phyloP scores from a whole-genome alignment of 345 rosid species.

The Eucalyptus leucophloia region DNA sequence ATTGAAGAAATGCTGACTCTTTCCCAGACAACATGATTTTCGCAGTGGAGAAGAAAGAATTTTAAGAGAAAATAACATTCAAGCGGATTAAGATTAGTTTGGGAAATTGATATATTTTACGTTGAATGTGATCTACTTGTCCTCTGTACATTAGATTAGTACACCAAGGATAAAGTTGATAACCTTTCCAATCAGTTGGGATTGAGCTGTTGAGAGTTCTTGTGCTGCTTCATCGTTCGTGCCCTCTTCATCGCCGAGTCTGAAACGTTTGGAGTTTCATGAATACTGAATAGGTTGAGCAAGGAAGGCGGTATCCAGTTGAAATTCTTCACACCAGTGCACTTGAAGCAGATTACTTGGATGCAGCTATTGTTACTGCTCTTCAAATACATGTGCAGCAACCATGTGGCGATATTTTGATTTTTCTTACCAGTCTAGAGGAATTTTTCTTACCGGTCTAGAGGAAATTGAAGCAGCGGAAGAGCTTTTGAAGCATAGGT shows the following conservation, averaged over 20 bases:
- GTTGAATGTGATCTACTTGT: background rate
- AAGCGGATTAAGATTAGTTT: background rate
- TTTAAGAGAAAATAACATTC: background rate
- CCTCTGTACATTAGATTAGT: background rate
- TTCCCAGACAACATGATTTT: background rate
- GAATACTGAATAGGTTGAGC: background rate
- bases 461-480: too few species aligned
- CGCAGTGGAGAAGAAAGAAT: background rate
- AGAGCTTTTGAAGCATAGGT: too few species aligned
- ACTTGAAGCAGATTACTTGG: too few species aligned
- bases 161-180: background rate
- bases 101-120: background rate
- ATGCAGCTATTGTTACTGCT: too few species aligned
- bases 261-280: background rate
- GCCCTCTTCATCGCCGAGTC: background rate
- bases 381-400: too few species aligned
- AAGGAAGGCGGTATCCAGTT: too few species aligned
- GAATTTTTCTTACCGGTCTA: too few species aligned
- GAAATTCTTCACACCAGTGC: too few species aligned
- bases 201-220: slow-evolving; percentile 20
- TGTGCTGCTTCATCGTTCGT: slow-evolving; percentile 12
- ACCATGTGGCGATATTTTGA: too few species aligned
- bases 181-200: slow-evolving; percentile 39
- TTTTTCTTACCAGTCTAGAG: too few species aligned
- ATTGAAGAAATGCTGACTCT: background rate